Base-by-base conservation (phyloP, 305 asterid genomes). In the Fraxinus dipetala region DNA sequence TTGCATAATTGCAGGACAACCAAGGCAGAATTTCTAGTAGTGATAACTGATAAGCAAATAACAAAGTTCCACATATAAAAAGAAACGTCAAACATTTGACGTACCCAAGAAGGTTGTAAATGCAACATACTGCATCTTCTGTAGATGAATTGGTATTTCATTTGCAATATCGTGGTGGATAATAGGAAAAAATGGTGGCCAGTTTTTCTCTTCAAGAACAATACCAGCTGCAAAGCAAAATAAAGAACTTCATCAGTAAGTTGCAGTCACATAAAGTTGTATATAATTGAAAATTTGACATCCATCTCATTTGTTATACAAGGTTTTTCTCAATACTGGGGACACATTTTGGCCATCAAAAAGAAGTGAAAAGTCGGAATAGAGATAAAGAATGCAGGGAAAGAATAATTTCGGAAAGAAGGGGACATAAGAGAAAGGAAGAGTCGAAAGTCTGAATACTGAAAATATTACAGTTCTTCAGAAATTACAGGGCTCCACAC, bases 101-200 rank as follows among this genome's bases (percentile, higher is more conserved):
- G 78, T 93, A 96, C 98, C 99, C 88, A 96, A 86, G 56, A 90
- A 93, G 80, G 99, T 94, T 83, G 99, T 87, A 85, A 96, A 96
- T 73, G 99, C 98, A 87, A 96, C 98, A 84, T 96, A 96, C 82
- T 92, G 99, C 85, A 96, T 87, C 92, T 87, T 96, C 88, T 96
- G 99, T 75, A 96, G 94, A 86, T 96, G 99, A 85, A 96, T 84
- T 45, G 99, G 99, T 82, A 96, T 96, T 81, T 96, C 99, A 89
- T 92, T 94, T 16, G 91, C 97, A 75, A 96, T 93, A 86, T 96
- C 99, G 75, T 96, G 98, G 86, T 96, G 99, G 83, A 96, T 96
- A 35, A 96, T 93, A 22, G 99, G 99, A 85, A 96, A 92, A 90
- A 94, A 94, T 0, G 99, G 94, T 81, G 99, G 99, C 99, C 99